These are phyloP conservation scores for Fusarium sarcochroum DNA, from an alignment of 2,329 filamentous ascomycete genomes.

Conservation along the genomic window DNA sequence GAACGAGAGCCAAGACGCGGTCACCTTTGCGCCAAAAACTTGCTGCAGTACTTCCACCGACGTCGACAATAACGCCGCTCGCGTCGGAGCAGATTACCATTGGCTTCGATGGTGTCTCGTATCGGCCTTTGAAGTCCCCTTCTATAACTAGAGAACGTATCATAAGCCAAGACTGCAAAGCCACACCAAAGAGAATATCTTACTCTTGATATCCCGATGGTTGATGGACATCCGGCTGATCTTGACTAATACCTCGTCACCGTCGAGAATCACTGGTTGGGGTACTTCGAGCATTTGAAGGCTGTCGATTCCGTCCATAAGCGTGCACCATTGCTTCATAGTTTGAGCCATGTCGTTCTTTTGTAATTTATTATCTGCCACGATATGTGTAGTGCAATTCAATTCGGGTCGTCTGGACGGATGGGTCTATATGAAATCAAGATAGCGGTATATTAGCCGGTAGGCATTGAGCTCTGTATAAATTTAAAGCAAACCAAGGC, in stretches of 20 bases:
- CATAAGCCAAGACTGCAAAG: not conserved
- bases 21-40: not conserved
- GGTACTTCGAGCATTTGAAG: not conserved
- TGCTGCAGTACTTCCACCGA: not conserved
- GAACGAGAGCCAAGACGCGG: not conserved
- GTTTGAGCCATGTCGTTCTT: no score
- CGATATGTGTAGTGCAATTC: not conserved
- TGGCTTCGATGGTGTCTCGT: not conserved
- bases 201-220: not conserved
- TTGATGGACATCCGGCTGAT: not conserved
- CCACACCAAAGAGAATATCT: not conserved
- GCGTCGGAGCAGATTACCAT: not conserved
- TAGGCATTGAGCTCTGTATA: no score
- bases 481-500: no score
- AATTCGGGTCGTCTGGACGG: no score
- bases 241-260: not conserved
- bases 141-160: not conserved
- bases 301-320: not conserved
- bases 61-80: not conserved
- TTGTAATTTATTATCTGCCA: not conserved
- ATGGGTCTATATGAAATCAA: no score
- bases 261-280: not conserved
- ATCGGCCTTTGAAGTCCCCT: not conserved
- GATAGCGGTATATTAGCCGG: no score
- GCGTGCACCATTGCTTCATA: not conserved